Evolutionary conservation across 257 asterid genomes (phyloP).

Genomic region (Nicotiana otophora): DNA sequence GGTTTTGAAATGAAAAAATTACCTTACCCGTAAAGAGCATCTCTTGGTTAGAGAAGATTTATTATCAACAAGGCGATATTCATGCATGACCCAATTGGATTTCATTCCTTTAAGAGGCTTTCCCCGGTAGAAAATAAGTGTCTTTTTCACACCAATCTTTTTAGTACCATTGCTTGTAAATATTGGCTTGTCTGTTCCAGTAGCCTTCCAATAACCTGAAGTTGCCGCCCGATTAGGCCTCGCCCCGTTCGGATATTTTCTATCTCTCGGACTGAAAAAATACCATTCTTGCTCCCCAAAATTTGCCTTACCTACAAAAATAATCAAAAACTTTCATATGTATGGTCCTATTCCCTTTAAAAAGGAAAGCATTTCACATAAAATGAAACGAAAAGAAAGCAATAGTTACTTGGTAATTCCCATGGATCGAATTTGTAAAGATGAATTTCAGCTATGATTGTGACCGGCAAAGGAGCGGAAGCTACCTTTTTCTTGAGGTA

Average conservation of each 20-base stretch:
- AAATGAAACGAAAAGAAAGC: neutral
- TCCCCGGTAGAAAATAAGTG: constrained; percentile 37
- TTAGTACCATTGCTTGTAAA: constrained; percentile 19
- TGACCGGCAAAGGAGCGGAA: constrained; percentile 33
- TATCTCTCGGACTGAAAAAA: too few species aligned
- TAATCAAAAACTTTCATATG: neutral
- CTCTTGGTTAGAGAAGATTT: constrained; percentile 19
- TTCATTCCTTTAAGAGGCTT: constrained; percentile 35
- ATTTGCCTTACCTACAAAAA: constrained; percentile 32
- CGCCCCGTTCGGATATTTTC: neutral
- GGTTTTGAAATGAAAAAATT: neutral
- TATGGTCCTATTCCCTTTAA: too few species aligned
- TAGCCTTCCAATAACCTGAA: neutral
- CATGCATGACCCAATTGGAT: constrained; percentile 32
- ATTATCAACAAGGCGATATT: constrained; percentile 30
- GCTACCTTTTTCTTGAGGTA: constrained; percentile 39
- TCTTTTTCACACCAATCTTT: constrained; percentile 38
- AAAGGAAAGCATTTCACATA: neutral
- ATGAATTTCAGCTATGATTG: constrained; percentile 23
- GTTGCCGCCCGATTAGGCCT: neutral
- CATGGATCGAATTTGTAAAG: constrained; percentile 35
- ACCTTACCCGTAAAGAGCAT: constrained; percentile 31
- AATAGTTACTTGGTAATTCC: constrained; percentile 41
- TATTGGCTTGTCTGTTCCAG: constrained; percentile 10
- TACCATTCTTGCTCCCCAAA: constrained; percentile 46